These are phyloP conservation scores for Phaeosphaeriaceae sp. DNA, from an alignment of 2,329 filamentous ascomycete genomes.

Conservation along the genomic window DNA sequence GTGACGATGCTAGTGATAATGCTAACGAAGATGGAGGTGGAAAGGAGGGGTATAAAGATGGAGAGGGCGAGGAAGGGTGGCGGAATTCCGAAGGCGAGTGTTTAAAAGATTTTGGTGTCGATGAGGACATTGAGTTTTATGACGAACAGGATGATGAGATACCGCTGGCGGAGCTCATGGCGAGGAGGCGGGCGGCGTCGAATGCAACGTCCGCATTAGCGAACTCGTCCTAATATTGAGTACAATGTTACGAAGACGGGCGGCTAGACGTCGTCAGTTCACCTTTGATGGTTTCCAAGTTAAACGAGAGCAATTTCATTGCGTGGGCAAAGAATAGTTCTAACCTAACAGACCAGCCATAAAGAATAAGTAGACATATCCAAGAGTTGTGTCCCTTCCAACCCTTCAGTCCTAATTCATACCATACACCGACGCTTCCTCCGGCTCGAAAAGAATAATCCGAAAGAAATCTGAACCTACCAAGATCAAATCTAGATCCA, in stretches of 20 bases:
- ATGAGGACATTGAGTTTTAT: slow-evolving; percentile 74
- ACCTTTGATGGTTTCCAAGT: slow-evolving; percentile 2
- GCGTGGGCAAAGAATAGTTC: slow-evolving; percentile 31
- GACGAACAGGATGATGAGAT: slow-evolving; percentile 71
- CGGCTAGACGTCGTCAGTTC: not conserved
- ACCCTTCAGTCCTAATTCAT: slow-evolving; percentile 3
- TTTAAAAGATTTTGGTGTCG: slow-evolving; percentile 78
- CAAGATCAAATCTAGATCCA: not conserved
- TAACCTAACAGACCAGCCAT: slow-evolving; percentile 27
- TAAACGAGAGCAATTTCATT: slow-evolving; percentile 16
- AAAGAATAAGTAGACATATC: slow-evolving; percentile 17
- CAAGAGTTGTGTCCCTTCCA: slow-evolving; percentile 12
- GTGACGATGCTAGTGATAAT: slow-evolving; percentile 24
- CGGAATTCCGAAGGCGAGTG: slow-evolving; percentile 77
- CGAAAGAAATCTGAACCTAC: not conserved
- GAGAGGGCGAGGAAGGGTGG: slow-evolving; percentile 67
- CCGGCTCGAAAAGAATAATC: no score
- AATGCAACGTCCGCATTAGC: slow-evolving; percentile 12
- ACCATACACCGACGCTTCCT: slow-evolving; percentile 1
- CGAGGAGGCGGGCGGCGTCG: slow-evolving; percentile 22
- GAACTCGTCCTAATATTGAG: not conserved
- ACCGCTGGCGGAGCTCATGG: slow-evolving; percentile 71
- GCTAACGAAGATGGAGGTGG: slow-evolving; percentile 24
- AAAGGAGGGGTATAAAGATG: slow-evolving; percentile 21
- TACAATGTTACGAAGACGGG: not conserved